These are phyloP conservation scores for Metarhizium anisopliae DNA, from an alignment of 2,329 filamentous ascomycete species.

Conservation along the genomic window DNA sequence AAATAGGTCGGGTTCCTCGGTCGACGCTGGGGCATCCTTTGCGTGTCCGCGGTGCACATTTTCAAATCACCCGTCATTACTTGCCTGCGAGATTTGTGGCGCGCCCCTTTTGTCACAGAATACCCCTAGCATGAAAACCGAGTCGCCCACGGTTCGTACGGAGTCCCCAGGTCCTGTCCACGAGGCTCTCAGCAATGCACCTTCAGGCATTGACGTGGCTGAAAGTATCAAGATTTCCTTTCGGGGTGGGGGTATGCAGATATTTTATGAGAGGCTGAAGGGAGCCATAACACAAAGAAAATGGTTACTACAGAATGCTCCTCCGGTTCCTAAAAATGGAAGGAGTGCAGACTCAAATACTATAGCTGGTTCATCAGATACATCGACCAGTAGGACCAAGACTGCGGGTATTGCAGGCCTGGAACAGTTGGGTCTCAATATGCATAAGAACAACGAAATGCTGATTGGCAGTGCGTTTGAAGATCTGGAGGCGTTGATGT, in stretches of 20 bases:
- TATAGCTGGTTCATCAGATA: slow-evolving; percentile 16
- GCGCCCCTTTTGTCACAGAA: slow-evolving; percentile 56
- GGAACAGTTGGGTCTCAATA: slow-evolving; percentile 74
- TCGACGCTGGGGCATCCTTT: slow-evolving; percentile 31
- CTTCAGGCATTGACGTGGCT: slow-evolving; percentile 41
- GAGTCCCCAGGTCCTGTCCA: slow-evolving; percentile 74
- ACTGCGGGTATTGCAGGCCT: slow-evolving; percentile 86
- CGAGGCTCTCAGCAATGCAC: slow-evolving; percentile 19
- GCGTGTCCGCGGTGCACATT: slow-evolving; percentile 88
- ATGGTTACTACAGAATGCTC: slow-evolving; percentile 87
- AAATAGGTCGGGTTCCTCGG: neutral
- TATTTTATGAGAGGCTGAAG: slow-evolving; percentile 84
- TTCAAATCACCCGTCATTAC: slow-evolving; percentile 78
- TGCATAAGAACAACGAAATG: slow-evolving; percentile 85
- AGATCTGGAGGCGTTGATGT: slow-evolving; percentile 93
- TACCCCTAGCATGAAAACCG: slow-evolving; percentile 24
- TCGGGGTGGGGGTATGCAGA: slow-evolving; percentile 76
- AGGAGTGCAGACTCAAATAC: slow-evolving; percentile 26
- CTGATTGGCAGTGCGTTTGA: slow-evolving; percentile 93
- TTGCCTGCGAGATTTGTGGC: slow-evolving; percentile 85
- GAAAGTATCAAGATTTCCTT: slow-evolving; percentile 90
- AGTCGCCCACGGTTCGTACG: slow-evolving; percentile 37
- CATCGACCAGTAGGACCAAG: slow-evolving; percentile 33
- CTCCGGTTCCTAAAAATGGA: slow-evolving; percentile 65
- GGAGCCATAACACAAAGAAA: slow-evolving; percentile 84